Conservation (phyloP, 208 protist species). For the Kentomonas sorsogonicus region DNA sequence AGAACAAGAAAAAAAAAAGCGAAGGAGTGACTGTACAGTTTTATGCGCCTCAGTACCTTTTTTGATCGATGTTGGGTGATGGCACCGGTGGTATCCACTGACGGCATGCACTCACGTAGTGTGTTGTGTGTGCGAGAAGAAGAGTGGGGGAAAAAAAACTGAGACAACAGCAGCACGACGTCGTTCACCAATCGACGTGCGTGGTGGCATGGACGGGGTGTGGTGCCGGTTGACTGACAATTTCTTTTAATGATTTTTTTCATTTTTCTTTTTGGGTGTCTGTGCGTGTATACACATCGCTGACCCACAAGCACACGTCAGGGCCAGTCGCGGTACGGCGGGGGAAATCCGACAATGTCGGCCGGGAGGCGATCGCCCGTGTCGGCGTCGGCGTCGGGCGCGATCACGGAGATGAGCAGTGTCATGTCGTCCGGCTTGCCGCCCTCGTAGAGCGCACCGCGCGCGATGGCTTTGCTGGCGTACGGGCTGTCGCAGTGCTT, state of each 20-base stretch:
- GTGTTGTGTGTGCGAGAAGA: too few relatives aligned
- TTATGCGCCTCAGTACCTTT: too few relatives aligned
- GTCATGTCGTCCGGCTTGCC: slow-evolving; percentile 80
- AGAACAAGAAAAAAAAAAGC: background rate
- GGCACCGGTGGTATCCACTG: too few relatives aligned
- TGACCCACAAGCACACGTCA: too few relatives aligned
- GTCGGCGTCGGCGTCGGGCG: slow-evolving; percentile 31
- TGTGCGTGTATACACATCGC: too few relatives aligned
- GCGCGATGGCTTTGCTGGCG: slow-evolving; percentile 51
- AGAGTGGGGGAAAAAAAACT: too few relatives aligned
- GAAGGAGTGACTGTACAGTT: too few relatives aligned
- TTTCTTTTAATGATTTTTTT: background rate
- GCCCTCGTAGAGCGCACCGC: slow-evolving; percentile 59
- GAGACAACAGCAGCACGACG: too few relatives aligned
- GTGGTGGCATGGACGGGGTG: too few relatives aligned
- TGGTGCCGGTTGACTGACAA: background rate
- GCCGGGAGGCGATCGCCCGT: slow-evolving; percentile 37
- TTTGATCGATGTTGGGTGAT: too few relatives aligned
- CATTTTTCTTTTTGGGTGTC: background rate
- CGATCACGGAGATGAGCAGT: slow-evolving; percentile 51
- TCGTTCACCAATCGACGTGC: too few relatives aligned
- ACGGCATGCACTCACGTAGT: too few relatives aligned
- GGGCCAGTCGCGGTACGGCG: slow-evolving; percentile 65
- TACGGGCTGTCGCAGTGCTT: slow-evolving; percentile 54
- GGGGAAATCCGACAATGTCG: slow-evolving; percentile 33